Conservation (phyloP, 148 eudicot genomes). For the Rhododendron williamsianum region DNA sequence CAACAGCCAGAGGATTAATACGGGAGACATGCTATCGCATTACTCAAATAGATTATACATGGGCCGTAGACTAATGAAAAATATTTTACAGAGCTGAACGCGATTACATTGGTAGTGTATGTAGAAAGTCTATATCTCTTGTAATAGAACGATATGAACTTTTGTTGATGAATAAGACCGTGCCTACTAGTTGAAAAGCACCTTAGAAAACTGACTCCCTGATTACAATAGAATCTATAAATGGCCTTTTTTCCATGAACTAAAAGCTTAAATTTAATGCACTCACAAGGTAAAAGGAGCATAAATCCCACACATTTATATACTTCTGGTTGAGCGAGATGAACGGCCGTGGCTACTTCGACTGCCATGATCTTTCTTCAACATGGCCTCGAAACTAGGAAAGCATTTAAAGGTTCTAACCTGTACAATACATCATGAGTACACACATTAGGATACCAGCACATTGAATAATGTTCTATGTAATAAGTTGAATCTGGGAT, state of each 20-base stretch:
- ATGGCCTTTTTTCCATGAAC: background rate
- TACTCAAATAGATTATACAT: background rate
- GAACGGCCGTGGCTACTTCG: conserved; percentile 41
- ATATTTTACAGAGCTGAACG: background rate
- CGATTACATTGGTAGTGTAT: background rate
- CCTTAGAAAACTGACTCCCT: background rate
- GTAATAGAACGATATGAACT: background rate
- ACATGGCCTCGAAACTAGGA: conserved; percentile 31
- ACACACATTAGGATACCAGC: background rate
- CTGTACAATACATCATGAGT: conserved; percentile 24
- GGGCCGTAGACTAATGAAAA: background rate
- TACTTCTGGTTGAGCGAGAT: conserved; percentile 39
- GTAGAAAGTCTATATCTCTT: background rate
- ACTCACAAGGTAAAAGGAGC: background rate
- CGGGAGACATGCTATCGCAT: background rate
- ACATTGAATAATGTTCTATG: background rate
- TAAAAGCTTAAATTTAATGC: background rate
- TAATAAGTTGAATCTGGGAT: background rate
- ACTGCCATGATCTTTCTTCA: conserved; percentile 46
- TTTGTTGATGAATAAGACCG: background rate
- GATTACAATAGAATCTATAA: background rate
- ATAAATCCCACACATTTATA: conserved; percentile 10
- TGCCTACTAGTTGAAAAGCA: background rate
- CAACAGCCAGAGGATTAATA: background rate
- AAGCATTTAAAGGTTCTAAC: conserved; percentile 65